Evolutionary conservation across 345 rosid species (phyloP).

Genomic region (Excoecaria cochinchinensis): DNA sequence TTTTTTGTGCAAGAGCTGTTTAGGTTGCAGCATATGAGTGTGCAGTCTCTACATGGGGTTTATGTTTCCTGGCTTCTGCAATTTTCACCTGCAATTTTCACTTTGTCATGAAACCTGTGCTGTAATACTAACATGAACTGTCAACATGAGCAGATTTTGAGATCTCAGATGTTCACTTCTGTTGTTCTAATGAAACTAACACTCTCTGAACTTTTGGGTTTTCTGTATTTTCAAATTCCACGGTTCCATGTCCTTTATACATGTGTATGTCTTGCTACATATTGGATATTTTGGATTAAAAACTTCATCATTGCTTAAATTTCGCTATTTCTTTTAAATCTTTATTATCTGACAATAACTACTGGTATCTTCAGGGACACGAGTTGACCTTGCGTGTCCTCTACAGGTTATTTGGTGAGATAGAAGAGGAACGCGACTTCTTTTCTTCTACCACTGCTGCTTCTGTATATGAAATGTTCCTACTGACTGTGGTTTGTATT

Average conservation of each 20-base stretch:
- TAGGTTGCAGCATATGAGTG: background rate
- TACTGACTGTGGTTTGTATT: conserved; percentile 72
- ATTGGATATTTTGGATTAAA: background rate
- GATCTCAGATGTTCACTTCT: background rate
- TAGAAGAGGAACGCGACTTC: conserved; percentile 94
- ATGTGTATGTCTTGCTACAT: conserved; percentile 11
- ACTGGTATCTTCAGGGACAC: conserved; percentile 84
- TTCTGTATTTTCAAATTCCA: background rate
- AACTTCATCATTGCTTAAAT: background rate
- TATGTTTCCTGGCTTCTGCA: background rate
- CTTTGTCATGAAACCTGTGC: background rate
- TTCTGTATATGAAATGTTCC: conserved; percentile 79
- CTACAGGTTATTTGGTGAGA: conserved; percentile 87
- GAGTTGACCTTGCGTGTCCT: conserved; percentile 96
- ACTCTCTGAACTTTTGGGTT: background rate
- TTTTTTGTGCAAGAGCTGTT: background rate
- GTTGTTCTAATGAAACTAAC: background rate
- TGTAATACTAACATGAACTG: background rate
- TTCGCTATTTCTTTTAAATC: conserved; percentile 6
- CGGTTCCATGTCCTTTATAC: conserved; percentile 1
- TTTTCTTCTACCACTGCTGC: conserved; percentile 89
- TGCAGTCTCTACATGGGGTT: background rate
- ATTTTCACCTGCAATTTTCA: background rate
- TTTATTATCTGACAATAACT: conserved; percentile 36
- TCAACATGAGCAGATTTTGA: background rate